These are phyloP conservation scores for Pleurotus ostreatus DNA, from an alignment of 768 basidiomycete genomes.

Conservation along the genomic window DNA sequence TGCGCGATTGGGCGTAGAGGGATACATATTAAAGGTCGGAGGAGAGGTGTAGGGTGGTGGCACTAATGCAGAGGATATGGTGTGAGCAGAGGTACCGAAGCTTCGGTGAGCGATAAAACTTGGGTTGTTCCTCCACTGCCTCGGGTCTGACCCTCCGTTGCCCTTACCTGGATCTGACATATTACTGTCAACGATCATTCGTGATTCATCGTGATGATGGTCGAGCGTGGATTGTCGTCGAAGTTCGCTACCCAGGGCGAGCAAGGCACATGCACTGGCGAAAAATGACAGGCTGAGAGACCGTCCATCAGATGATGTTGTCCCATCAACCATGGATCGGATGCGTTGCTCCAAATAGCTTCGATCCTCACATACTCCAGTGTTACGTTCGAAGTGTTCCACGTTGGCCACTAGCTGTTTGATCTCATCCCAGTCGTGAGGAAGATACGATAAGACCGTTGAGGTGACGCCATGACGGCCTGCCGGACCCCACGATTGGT, in stretches of 20 bases:
- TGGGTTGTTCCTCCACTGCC: constrained; percentile 1
- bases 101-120: constrained; percentile 1
- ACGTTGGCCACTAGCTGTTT: background rate
- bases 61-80: constrained; percentile 5
- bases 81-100: constrained; percentile 4
- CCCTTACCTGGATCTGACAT: background rate
- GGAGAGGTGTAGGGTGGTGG: background rate
- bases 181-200: constrained; percentile 2
- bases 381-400: background rate
- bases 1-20: background rate
- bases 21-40: constrained; percentile 8
- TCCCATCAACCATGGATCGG: background rate
- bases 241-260: constrained; percentile 4
- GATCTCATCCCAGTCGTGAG: background rate
- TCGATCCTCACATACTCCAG: background rate
- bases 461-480: constrained; percentile 1
- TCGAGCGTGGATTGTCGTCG: background rate
- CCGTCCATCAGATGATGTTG: background rate
- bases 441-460: background rate
- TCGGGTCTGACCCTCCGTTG: background rate
- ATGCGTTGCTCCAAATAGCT: background rate
- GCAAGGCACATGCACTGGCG: background rate
- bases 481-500: background rate
- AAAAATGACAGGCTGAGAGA: background rate
- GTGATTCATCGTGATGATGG: background rate